Evolutionary conservation across 2,329 filamentous ascomycete genomes (phyloP).

Genomic region (Macrophomina tecta): DNA sequence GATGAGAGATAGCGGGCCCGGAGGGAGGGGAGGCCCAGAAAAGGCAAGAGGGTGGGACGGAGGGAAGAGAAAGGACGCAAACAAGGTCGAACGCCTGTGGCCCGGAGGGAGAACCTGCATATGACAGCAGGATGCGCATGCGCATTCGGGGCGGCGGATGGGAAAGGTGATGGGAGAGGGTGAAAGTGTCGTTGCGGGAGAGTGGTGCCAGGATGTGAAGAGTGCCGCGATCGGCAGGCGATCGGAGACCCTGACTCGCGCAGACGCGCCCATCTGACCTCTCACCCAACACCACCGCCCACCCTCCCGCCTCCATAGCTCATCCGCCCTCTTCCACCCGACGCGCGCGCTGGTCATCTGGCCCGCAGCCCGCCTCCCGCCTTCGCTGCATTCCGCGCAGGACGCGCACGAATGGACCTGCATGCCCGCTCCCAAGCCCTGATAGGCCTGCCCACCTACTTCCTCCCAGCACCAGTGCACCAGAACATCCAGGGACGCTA

Average conservation of each 20-base stretch:
- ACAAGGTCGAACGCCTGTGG: neutral
- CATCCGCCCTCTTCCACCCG: neutral
- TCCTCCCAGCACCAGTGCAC: neutral
- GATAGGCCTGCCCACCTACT: constrained; percentile 5
- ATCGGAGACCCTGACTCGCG: constrained; percentile 24
- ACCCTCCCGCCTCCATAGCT: neutral
- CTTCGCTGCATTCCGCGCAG: constrained; percentile 13
- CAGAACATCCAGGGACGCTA: neutral
- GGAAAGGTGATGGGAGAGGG: neutral
- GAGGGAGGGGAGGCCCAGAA: neutral
- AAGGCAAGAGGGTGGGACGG: neutral
- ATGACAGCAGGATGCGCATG: neutral
- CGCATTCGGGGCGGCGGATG: neutral
- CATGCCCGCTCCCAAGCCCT: neutral
- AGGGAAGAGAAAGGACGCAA: neutral
- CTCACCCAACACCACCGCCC: constrained; percentile 20
- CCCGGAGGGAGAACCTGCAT: constrained; percentile 4
- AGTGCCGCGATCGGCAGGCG: constrained; percentile 2
- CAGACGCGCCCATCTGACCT: constrained; percentile 11
- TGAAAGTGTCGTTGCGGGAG: neutral
- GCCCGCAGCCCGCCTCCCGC: neutral
- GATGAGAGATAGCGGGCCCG: neutral
- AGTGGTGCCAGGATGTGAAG: neutral
- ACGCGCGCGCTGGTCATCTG: neutral
- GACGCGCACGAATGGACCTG: constrained; percentile 20